These are phyloP conservation scores for Elsinoe perseae DNA, from an alignment of 2,329 filamentous ascomycete genomes.

Conservation along the genomic window DNA sequence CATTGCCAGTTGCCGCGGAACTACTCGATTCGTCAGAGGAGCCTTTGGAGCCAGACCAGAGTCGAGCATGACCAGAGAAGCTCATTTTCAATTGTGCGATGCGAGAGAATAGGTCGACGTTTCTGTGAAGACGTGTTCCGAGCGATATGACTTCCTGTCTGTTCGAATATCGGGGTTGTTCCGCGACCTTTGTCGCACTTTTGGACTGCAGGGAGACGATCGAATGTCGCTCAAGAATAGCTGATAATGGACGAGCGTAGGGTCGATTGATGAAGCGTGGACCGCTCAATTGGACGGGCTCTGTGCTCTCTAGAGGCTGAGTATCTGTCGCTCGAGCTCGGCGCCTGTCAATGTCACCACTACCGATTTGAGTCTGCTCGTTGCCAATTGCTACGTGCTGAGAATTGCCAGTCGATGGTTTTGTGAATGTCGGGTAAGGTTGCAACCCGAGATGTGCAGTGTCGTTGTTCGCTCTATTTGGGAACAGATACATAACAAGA, in stretches of 20 bases:
- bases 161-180: not conserved
- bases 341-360: no score
- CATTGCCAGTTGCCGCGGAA: no score
- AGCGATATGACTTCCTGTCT: not conserved
- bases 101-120: not conserved
- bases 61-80: not conserved
- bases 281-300: not conserved
- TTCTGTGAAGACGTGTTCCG: not conserved
- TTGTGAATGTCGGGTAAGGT: not conserved
- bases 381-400: not conserved
- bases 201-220: slow-evolving; percentile 34
- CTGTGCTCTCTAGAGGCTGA: no score
- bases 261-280: slow-evolving; percentile 24
- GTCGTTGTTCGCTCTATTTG: not conserved
- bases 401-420: not conserved
- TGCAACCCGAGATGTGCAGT: not conserved
- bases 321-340: not conserved
- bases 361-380: not conserved
- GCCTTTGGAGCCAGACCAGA: not conserved
- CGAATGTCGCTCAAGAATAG: slow-evolving; percentile 38
- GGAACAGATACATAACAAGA: not conserved
- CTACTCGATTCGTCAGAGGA: not conserved
- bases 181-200: slow-evolving; percentile 20
- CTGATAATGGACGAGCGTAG: slow-evolving; percentile 35
- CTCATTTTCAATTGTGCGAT: not conserved